phyloP scores from a whole-genome alignment of 208 protist species.

The Trypanosoma cruzi region DNA sequence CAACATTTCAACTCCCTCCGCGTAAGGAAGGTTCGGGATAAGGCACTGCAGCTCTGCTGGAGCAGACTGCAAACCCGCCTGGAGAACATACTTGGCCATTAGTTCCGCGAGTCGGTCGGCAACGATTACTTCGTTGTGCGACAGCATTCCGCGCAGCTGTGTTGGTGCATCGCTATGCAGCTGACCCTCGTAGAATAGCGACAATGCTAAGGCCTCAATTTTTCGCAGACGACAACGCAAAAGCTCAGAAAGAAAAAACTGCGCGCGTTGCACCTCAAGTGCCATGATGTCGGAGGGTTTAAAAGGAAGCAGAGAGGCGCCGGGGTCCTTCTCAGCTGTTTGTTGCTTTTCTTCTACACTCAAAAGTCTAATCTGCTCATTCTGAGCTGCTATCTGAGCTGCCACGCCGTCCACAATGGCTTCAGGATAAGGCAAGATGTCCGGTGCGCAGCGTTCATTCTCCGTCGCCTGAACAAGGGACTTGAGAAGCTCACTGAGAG shows the following conservation, averaged over 20 bases:
- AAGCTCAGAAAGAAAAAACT: slow-evolving; percentile 86
- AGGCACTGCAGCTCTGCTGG: slow-evolving; percentile 68
- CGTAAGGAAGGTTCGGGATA: slow-evolving; percentile 58
- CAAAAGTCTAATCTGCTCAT: slow-evolving; percentile 38
- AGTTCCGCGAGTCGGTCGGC: slow-evolving; percentile 70
- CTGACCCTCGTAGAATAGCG: slow-evolving; percentile 72
- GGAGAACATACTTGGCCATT: slow-evolving; percentile 37
- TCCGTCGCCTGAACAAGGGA: slow-evolving; percentile 70
- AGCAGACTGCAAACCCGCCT: slow-evolving; percentile 58
- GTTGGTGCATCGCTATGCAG: slow-evolving; percentile 21
- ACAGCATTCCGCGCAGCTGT: slow-evolving; percentile 27
- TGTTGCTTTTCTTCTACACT: slow-evolving; percentile 54
- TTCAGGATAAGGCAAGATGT: slow-evolving; percentile 79
- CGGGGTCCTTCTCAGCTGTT: slow-evolving; percentile 19
- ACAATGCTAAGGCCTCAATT: slow-evolving; percentile 64
- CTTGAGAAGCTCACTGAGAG: slow-evolving; percentile 30
- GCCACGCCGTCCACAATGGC: slow-evolving; percentile 52
- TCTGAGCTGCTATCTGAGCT: slow-evolving; percentile 41
- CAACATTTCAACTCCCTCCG: slow-evolving; percentile 79
- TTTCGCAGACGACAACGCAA: slow-evolving; percentile 82
- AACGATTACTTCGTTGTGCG: slow-evolving; percentile 66
- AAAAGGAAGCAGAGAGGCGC: slow-evolving; percentile 72
- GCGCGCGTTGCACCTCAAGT: slow-evolving; percentile 75
- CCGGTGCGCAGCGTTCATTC: slow-evolving; percentile 78
- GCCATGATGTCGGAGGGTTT: slow-evolving; percentile 75